Base-by-base conservation (phyloP, 257 asterid genomes). In the Fraxinus americana region DNA sequence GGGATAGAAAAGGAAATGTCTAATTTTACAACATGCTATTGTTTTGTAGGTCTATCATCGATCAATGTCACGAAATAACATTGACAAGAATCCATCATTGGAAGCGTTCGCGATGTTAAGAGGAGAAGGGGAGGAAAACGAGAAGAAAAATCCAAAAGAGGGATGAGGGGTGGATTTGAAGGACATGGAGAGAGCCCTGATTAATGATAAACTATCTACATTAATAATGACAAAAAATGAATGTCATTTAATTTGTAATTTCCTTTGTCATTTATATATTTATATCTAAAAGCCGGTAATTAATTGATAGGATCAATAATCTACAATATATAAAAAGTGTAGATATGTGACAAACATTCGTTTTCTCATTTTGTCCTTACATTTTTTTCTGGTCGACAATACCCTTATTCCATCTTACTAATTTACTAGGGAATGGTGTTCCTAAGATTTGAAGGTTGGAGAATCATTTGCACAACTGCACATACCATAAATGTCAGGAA, bases 11-110 rank as follows among this genome's bases (percentile, higher is more conserved):
- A 45, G 72, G 41, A 81, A 74, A 38, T 25, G 23, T 76, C 45
- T 75, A 83, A 50, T 32, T 54, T 66, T 19, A 74, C 71, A 71
- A 43, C 2, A 43, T 73, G 71, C 74, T 71, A 14, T 61, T 61
- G 68, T 23, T 61, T 61, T 3, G 30, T 61, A 61, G 68, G 66
- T 21, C 66, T n/a, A 57, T 57, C 27, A 2, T 57, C 66, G 27
- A 61, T 61, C 68, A 61, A 23, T 23, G 34, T 61, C 30, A 61
- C 34, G 7, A 61, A 8, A 63, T 4, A 63, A 76, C 27, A 59
- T 75, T 38, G 80, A 21, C 79, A 75, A 76, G 79, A 63, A n/a
- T 21, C 32, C 65, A 17, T 25, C 19, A 4, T 21, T 19, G 71
- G 30, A 45, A 73, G 57, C 13, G 59, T 52, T 65, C 72, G 72